Conservation (phyloP, 140 eudicot species). For the Stevia rebaudiana region DNA sequence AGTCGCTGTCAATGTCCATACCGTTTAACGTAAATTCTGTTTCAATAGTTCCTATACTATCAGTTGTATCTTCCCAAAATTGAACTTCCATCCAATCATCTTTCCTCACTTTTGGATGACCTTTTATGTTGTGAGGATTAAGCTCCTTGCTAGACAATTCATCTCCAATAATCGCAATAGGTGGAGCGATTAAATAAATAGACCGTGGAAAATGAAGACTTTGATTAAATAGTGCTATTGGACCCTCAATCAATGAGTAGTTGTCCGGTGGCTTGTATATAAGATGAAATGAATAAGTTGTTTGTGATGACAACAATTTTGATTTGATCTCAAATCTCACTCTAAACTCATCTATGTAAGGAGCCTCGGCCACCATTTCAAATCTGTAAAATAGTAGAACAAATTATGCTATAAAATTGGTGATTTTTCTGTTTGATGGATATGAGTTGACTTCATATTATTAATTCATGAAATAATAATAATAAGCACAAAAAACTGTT, state of each 20-base stretch:
- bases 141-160: neutral
- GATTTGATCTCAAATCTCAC: constrained; percentile 9
- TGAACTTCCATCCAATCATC: constrained; percentile 23
- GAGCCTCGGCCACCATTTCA: constrained; percentile 7
- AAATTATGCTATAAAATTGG: neutral
- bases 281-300: constrained; percentile 15
- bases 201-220: neutral
- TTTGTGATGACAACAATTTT: constrained; percentile 4
- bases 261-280: constrained; percentile 14
- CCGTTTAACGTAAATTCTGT: constrained; percentile 6
- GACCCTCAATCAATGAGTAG: constrained; percentile 4
- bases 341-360: neutral
- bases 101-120: constrained; percentile 21
- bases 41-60: constrained; percentile 9
- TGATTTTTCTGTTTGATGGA: neutral
- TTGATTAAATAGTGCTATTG: neutral
- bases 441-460: neutral
- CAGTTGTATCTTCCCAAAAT: constrained; percentile 14
- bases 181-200: neutral
- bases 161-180: neutral
- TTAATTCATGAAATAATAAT: no score
- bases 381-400: constrained; percentile 10
- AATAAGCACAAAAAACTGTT: no score
- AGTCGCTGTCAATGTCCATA: constrained; percentile 14
- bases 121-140: neutral